Evolutionary conservation across 371 early-diverging fungal genomes (phyloP).

Genomic region (Mucor mucedo): DNA sequence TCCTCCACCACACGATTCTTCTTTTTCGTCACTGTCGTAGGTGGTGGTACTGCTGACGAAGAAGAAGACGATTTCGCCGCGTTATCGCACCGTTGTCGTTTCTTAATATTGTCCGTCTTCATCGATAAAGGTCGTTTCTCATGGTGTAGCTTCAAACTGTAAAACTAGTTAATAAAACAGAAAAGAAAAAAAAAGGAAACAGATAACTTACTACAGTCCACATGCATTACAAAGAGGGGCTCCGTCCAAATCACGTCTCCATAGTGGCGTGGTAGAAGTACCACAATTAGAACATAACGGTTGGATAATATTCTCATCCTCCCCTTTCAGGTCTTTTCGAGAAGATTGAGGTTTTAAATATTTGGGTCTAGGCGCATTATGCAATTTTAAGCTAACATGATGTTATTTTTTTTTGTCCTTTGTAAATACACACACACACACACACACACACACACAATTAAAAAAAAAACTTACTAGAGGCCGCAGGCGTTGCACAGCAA

Average conservation of each 20-base stretch:
- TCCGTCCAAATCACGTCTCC: slow-evolving; percentile 88
- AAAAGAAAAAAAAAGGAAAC: neutral
- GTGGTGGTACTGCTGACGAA: neutral
- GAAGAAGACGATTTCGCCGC: neutral
- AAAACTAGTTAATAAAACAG: neutral
- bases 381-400: slow-evolving; percentile 63
- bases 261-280: slow-evolving; percentile 90
- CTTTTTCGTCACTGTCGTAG: neutral
- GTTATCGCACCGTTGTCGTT: slow-evolving; percentile 71
- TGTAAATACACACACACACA: too few species aligned
- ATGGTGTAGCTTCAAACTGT: slow-evolving; percentile 79
- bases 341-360: slow-evolving; percentile 38
- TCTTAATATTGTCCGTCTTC: slow-evolving; percentile 81
- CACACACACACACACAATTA: too few species aligned
- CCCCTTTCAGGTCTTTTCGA: slow-evolving; percentile 27
- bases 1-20: slow-evolving; percentile 21
- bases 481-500: slow-evolving; percentile 95
- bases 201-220: slow-evolving; percentile 79
- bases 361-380: slow-evolving; percentile 70
- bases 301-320: slow-evolving; percentile 44
- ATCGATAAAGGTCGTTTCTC: slow-evolving; percentile 76
- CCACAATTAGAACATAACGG: slow-evolving; percentile 85
- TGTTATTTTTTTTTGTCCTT: neutral
- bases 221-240: slow-evolving; percentile 93
- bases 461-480: slow-evolving; percentile 61